Conservation (phyloP, 768 basidiomycete species). For the Hericium coralloides region DNA sequence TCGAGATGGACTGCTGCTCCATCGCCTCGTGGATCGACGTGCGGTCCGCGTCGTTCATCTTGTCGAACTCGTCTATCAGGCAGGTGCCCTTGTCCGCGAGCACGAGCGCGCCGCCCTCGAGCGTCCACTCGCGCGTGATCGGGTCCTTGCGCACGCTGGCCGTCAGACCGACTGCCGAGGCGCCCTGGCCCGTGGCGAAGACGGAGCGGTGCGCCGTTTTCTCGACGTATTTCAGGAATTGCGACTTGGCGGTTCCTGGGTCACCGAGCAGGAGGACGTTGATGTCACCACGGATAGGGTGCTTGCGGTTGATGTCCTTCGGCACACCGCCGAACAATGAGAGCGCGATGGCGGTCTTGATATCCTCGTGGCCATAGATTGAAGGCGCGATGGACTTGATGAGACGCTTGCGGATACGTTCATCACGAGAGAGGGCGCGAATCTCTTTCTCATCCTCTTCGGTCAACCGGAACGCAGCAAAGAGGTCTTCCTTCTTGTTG, state of each 20-base stretch:
- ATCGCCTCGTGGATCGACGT: conserved; percentile 99
- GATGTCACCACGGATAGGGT: conserved; percentile 94
- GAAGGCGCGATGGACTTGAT: conserved; percentile 98
- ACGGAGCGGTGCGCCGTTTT: conserved; percentile 98
- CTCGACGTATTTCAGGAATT: conserved; percentile 97
- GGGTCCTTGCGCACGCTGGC: conserved; percentile 99
- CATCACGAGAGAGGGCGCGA: conserved; percentile 77
- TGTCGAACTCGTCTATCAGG: conserved; percentile 98
- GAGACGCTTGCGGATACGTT: conserved; percentile 93
- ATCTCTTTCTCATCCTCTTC: conserved; percentile 97
- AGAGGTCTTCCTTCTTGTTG: conserved; percentile 98
- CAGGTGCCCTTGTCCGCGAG: conserved; percentile 97
- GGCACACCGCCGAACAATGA: conserved; percentile 90
- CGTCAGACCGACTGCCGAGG: conserved; percentile 95
- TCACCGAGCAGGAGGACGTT: conserved; percentile 95
- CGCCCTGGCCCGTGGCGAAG: conserved; percentile 97
- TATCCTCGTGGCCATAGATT: conserved; percentile 98
- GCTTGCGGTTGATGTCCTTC: conserved; percentile 96
- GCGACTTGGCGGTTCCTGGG: conserved; percentile 98
- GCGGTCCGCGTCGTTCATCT: conserved; percentile 98
- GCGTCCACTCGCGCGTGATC: conserved; percentile 94
- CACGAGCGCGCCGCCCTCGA: conserved; percentile 97
- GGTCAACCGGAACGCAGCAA: conserved; percentile 94
- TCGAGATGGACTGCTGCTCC: conserved; percentile 99
- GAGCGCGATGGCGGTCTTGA: conserved; percentile 94